A percentile compares a stretch with the other conserved stretches of the same genome.
Evolutionary conservation across 305 asterid genomes (phyloP).

Genomic region (Fraxinus dipetala): DNA sequence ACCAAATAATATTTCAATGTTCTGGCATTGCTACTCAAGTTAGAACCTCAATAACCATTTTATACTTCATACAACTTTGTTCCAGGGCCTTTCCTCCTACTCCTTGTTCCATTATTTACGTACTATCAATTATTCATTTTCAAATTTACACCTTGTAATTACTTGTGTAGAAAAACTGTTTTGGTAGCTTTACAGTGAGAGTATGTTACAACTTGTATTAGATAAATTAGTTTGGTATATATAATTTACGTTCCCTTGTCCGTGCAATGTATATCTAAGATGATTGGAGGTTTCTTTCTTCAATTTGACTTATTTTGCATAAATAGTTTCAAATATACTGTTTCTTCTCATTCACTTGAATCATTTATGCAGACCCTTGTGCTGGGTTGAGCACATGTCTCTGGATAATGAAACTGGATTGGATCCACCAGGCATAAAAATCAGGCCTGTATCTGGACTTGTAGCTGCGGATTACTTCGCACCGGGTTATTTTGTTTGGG

Average conservation of each 20-base stretch:
- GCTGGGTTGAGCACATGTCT: conserved; percentile 93
- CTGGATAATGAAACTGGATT: conserved; percentile 82
- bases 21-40: conserved; percentile 9
- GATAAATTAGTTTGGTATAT: not conserved
- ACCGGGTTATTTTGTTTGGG: conserved; percentile 93
- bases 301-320: conserved; percentile 3
- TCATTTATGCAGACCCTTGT: conserved; percentile 62
- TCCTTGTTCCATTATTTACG: not conserved
- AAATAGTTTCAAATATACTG: not conserved
- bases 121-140: not conserved
- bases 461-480: conserved; percentile 93
- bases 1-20: not conserved
- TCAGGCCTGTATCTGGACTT: conserved; percentile 87
- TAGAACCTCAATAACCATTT: not conserved
- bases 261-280: conserved; percentile 2
- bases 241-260: conserved; percentile 10
- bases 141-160: not conserved
- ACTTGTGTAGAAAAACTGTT: not conserved
- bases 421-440: conserved; percentile 82
- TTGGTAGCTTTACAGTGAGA: not conserved
- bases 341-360: conserved; percentile 10
- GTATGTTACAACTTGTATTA: not conserved
- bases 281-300: not conserved
- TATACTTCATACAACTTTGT: conserved; percentile 4
- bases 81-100: not conserved